Conservation (phyloP, 2,329 filamentous ascomycete genomes). For the Myriosclerotinia scirpicola region DNA sequence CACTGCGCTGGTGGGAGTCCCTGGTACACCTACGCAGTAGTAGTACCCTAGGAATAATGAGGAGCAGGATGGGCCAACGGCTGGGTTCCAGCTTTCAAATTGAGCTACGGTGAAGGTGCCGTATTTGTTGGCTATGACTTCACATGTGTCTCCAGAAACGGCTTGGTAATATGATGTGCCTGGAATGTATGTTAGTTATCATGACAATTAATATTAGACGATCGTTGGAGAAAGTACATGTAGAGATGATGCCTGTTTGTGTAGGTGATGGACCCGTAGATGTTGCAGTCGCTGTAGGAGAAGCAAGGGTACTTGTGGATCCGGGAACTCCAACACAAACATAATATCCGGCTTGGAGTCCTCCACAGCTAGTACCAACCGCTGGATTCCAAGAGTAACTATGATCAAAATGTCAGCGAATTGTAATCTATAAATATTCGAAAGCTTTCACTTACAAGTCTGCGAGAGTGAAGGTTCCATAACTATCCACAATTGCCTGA, state of each 20-base stretch:
- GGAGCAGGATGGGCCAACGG: constrained; percentile 26
- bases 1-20: not conserved
- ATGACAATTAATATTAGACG: not conserved
- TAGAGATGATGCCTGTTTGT: constrained; percentile 28
- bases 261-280: constrained; percentile 27
- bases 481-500: not conserved
- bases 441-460: constrained; percentile 25
- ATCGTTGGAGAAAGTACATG: constrained; percentile 12
- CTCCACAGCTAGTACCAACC: constrained; percentile 25
- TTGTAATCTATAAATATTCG: too few species aligned
- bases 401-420: too few species aligned
- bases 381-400: constrained; percentile 39
- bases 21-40: not conserved
- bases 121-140: not conserved
- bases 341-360: not conserved
- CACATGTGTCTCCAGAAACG: not conserved
- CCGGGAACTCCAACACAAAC: constrained; percentile 5
- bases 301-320: too few species aligned
- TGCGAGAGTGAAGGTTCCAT: constrained; percentile 30
- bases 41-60: not conserved
- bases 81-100: constrained; percentile 40
- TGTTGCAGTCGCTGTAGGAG: too few species aligned
- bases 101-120: constrained; percentile 33
- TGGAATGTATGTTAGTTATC: not conserved
- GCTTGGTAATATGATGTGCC: constrained; percentile 33